phyloP scores from a whole-genome alignment of 2,329 filamentous ascomycete species.

The Hirsutella rhossiliensis region DNA sequence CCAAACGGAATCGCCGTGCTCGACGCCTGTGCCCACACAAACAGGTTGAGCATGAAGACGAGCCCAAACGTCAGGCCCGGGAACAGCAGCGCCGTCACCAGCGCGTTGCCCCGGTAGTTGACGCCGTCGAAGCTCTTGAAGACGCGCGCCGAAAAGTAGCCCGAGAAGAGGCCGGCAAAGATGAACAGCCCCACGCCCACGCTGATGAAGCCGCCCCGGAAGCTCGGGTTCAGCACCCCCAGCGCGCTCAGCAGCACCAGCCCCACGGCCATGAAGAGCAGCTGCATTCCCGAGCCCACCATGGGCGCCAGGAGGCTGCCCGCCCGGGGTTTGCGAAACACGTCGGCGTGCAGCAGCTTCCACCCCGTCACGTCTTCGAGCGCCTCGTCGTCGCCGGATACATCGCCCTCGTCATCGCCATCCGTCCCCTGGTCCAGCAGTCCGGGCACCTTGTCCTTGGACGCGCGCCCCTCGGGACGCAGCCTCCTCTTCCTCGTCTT shows the following conservation, averaged over 20 bases:
- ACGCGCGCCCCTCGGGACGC: slow-evolving; percentile 18
- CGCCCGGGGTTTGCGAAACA: slow-evolving; percentile 62
- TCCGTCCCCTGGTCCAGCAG: slow-evolving; percentile 43
- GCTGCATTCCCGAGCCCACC: slow-evolving; percentile 75
- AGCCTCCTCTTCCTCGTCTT: slow-evolving; percentile 42
- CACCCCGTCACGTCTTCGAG: slow-evolving; percentile 75
- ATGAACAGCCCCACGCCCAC: slow-evolving; percentile 75
- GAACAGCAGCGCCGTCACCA: slow-evolving; percentile 67
- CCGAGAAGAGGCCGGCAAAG: slow-evolving; percentile 72
- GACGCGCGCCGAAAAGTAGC: slow-evolving; percentile 74
- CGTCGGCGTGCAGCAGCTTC: slow-evolving; percentile 82
- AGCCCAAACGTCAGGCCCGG: slow-evolving; percentile 66
- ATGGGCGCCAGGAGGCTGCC: slow-evolving; percentile 68
- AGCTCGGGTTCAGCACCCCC: slow-evolving; percentile 73
- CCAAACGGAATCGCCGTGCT: slow-evolving; percentile 79
- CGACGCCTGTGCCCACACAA: slow-evolving; percentile 82
- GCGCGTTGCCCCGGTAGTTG: slow-evolving; percentile 62
- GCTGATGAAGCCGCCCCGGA: slow-evolving; percentile 80
- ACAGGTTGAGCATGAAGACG: slow-evolving; percentile 72
- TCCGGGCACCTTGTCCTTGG: slow-evolving; percentile 40
- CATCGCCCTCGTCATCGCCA: slow-evolving; percentile 15
- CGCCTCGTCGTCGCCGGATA: slow-evolving; percentile 38
- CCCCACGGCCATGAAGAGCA: slow-evolving; percentile 69
- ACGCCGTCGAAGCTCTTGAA: slow-evolving; percentile 75
- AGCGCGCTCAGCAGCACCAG: slow-evolving; percentile 62